Conservation (phyloP, 768 basidiomycete genomes). For the Candolleomyces eurysporus region DNA sequence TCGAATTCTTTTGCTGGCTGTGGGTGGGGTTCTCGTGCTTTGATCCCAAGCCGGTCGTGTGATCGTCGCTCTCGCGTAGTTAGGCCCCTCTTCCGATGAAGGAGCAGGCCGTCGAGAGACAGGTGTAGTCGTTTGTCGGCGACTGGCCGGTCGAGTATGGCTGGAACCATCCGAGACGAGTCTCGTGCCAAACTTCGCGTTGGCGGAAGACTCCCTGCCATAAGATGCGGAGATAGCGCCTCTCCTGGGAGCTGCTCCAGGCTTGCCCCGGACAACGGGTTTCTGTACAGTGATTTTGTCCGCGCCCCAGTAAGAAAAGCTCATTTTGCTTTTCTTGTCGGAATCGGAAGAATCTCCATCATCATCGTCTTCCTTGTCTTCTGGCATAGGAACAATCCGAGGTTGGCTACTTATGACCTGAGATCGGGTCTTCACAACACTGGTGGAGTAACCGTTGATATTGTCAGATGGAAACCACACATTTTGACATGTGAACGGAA, state of each 20-base stretch:
- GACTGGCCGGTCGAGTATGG: slow-evolving; percentile 58
- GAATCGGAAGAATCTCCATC: slow-evolving; percentile 76
- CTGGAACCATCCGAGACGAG: slow-evolving; percentile 63
- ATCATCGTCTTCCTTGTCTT: slow-evolving; percentile 58
- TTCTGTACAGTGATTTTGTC: slow-evolving; percentile 89
- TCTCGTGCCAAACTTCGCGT: slow-evolving; percentile 90
- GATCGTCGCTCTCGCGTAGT: slow-evolving; percentile 67
- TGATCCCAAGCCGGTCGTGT: slow-evolving; percentile 75
- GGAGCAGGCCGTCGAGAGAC: slow-evolving; percentile 36
- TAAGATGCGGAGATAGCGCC: slow-evolving; percentile 53
- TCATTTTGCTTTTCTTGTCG: slow-evolving; percentile 90
- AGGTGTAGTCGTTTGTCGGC: slow-evolving; percentile 49
- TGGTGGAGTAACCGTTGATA: slow-evolving; percentile 21
- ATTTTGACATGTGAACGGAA: slow-evolving; percentile 2
- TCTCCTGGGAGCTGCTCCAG: slow-evolving; percentile 39
- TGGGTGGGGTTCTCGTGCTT: slow-evolving; percentile 37
- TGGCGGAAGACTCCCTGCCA: slow-evolving; percentile 79
- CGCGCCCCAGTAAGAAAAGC: slow-evolving; percentile 92
- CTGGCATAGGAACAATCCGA: slow-evolving; percentile 65
- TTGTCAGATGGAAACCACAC: slow-evolving; percentile 5
- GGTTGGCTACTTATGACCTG: slow-evolving; percentile 60
- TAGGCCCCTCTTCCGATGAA: slow-evolving; percentile 61
- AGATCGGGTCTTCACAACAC: slow-evolving; percentile 69
- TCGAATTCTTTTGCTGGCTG: slow-evolving; percentile 48
- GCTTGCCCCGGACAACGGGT: slow-evolving; percentile 56